Evolutionary conservation across 2,329 filamentous ascomycete species (phyloP), one percentile per base, ranked within the genome.

Genomic region (Teratosphaeriaceae sp.): DNA sequence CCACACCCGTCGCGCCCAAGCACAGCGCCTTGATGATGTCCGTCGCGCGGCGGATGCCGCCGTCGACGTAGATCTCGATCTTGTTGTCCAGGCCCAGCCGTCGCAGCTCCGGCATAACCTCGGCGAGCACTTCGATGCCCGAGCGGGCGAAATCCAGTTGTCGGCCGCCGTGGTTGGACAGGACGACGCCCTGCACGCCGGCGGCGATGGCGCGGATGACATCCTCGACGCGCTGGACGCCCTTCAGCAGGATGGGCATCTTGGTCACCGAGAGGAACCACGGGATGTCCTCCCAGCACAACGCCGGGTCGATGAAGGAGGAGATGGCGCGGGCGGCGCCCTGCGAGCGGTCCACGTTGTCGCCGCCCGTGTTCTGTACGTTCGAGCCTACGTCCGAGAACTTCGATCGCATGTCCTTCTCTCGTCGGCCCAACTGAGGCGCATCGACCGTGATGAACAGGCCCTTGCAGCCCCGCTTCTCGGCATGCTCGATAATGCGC

Each of bases 381-480:
- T 45, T 39, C 3, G 46, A 46, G 33, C 48, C 41, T 13, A 54
- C 68, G 51, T 72, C 69, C 1, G 62, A 73, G 53, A 65, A 65
- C 67, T 97, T 97, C 52, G 78, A 79, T 29, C 92, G 85, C 92
- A 97, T 97, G 64, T 97, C 92, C 72, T 97, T 98, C 67, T 98
- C 92, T 53, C 92, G 78, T 29, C 92, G 82, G 31, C 92, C 92
- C 16, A 98, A 81, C 66, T 97, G 90, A 5, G 92, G 92, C 40
- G 92, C 92, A 64, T 98, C 92, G 43, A 98, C 92, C 2, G 92
- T 98, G 70, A 98, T 96, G 74, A 98, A 98, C 15, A 98, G 80
- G 8, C 84, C 92, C 68, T 87, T 92, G 75, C 92, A 97, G 21
- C 92, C 92, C 44, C 92, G 83, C 59, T 73, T 73, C 70, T 98